Base-by-base conservation (phyloP, 208 protist genomes). In the Trypanosoma vivax region DNA sequence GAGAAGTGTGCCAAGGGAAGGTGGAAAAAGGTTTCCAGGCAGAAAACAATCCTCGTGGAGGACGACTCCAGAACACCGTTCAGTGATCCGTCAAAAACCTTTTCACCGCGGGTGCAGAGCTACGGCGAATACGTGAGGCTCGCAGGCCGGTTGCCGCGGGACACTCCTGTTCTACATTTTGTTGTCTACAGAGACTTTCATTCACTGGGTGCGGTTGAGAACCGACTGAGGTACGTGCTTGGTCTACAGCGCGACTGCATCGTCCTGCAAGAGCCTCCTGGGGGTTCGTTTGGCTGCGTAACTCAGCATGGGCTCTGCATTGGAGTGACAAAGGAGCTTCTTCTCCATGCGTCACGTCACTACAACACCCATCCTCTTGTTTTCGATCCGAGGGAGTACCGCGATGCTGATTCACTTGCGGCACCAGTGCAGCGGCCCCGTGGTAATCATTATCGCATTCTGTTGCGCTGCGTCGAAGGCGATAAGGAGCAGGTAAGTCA, bases 311-410 rank as follows among this genome's bases (percentile, higher is more conserved):
- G 79, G 7, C 21, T 68, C 1, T 64, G 63, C 11, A 54, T 94
- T 39, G 87, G 87, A 10, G 70, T 89, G 40, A 88, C 87, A 23
- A 59, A 65, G 19, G 87, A 94, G 55, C 70, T 79, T 54, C 69
- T 94, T 27, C 55, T 70, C 16, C 83, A 94, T 57, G 81, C 55
- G 5, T 84, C 80, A 1, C 69, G 87, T 7, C 83, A 79, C 40
- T 91, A 90, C 53, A 89, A 88, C 52, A 33, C 90, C 0, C 83
- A 86, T 57, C 72, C 87, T 13, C 72, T 94, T 16, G 45, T 91
- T 25, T 73, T 91, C 46, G 75, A 91, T 34, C 79, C 85, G n/a
- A 58, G 64, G 4, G 41, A 54, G 23, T 83, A 88, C 57, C 45
- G 71, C 48, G 5, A 24, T 5, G 21, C 69, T 7, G 51, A 66